Evolutionary conservation across 495 filamentous ascomycete species (phyloP), one percentile per base, ranked within the genome.

Genomic region (Penicillium fimorum): DNA sequence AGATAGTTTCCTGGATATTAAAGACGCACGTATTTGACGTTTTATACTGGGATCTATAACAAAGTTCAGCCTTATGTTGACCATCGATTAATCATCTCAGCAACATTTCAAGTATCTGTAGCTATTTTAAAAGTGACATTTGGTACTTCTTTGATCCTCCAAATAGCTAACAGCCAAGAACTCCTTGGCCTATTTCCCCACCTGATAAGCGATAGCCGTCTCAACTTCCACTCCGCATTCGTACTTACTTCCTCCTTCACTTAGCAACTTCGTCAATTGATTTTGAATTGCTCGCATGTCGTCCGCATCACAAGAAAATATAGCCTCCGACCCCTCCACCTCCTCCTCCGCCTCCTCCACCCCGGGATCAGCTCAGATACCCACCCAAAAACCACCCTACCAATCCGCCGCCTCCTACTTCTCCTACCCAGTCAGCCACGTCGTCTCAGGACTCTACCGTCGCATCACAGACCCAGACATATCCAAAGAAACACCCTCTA

Each of bases 381-480:
- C 65, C 45, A 64, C 71, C 57, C 59, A 64, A 38, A 54, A 58
- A 44, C 46, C 63, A 20, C 47, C 62, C 47, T 71, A 71, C 53
- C 66, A 71, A 53, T 72, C 73, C 56, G 59, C 74, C 38, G 68
- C 72, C 61, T 78, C 74, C 59, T 82, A 81, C 70, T 75, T 82
- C 62, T 76, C 79, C 55, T 82, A 81, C 62, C 79, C 79, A 25
- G 79, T 82, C 62, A 74, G 68, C 47, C 79, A 80, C 67, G 77
- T 82, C 57, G 76, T 80, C 45, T 78, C 77, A 10, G 76, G 77
- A 9, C 72, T 82, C 50, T 81, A 82, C 50, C 72, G 79, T 18
- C 79, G 79, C 47, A 62, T 82, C 12, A 82, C 79, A 44, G 79
- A 82, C 43, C 71, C 67, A 41, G 68, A 58, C 24, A 58, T 62